Evolutionary conservation across 2,329 filamentous ascomycete genomes (phyloP).

Genomic region (Aspergillus vadensis): DNA sequence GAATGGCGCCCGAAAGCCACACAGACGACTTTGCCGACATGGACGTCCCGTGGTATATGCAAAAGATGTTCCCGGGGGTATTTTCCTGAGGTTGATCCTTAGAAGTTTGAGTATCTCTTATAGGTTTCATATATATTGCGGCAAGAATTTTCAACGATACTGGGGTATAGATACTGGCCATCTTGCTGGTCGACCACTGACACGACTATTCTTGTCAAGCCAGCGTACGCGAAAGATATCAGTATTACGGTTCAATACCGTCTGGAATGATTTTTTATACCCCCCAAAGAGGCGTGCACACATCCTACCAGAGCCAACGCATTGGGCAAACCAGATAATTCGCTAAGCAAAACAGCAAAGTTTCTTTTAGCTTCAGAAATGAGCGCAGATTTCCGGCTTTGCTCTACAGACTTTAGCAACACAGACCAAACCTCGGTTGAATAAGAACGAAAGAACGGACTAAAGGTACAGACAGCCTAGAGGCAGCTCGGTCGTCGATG

Average conservation of each 20-base stretch:
- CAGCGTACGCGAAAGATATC: not conserved
- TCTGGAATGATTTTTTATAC: not conserved
- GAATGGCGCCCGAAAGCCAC: constrained; percentile 28
- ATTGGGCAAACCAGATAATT: not conserved
- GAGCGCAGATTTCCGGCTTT: constrained; percentile 3
- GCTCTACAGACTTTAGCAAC: constrained; percentile 7
- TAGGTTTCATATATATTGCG: not conserved
- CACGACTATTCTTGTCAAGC: not conserved
- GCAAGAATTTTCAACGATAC: not conserved
- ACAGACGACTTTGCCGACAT: constrained; percentile 15
- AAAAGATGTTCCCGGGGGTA: constrained; percentile 20
- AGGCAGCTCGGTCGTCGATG: not conserved
- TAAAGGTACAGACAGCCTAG: constrained; percentile 9
- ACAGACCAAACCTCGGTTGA: not conserved
- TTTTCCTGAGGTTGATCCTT: not conserved
- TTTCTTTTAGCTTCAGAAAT: not conserved
- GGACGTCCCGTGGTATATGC: constrained; percentile 17
- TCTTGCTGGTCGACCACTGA: not conserved
- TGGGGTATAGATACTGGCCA: not conserved
- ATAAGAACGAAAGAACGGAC: not conserved
- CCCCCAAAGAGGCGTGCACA: not conserved
- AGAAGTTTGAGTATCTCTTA: not conserved
- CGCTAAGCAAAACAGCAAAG: not conserved
- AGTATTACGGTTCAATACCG: not conserved
- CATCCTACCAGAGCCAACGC: not conserved